Conservation (phyloP, 148 eudicot species). For the Rhododendron mucronatum region DNA sequence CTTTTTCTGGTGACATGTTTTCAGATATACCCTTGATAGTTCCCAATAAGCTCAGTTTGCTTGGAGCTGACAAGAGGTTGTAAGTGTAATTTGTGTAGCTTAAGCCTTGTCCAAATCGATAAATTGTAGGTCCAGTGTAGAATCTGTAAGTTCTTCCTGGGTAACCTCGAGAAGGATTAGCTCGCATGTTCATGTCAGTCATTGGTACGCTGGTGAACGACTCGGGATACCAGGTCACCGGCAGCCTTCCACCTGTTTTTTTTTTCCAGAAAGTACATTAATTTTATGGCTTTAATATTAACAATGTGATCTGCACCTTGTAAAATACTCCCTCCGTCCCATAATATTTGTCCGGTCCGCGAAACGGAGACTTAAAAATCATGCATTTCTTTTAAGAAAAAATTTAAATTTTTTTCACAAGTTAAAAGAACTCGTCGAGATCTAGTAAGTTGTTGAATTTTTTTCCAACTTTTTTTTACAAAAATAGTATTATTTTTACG, state of each 20-base stretch:
- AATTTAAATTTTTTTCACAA: no score
- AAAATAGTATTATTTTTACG: no score
- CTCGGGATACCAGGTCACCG: conserved; percentile 96
- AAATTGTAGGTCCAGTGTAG: conserved; percentile 63
- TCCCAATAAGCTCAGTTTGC: conserved; percentile 26
- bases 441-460: no score
- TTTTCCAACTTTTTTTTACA: no score
- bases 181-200: conserved; percentile 90
- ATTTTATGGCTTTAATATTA: neutral
- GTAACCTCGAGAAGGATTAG: conserved; percentile 69
- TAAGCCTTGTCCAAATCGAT: conserved; percentile 76
- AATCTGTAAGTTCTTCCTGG: conserved; percentile 95
- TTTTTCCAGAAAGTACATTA: conserved; percentile 2
- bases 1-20: conserved; percentile 23
- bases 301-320: neutral
- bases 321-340: no score
- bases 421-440: no score
- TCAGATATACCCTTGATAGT: conserved; percentile 19
- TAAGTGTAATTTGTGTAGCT: conserved; percentile 69
- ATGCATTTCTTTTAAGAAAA: no score
- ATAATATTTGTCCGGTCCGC: no score
- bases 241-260: conserved; percentile 76
- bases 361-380: no score
- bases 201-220: conserved; percentile 76
- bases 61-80: conserved; percentile 60